Conservation (phyloP, 2,329 filamentous ascomycete species). For the Ophiostoma himal-ulmi region DNA sequence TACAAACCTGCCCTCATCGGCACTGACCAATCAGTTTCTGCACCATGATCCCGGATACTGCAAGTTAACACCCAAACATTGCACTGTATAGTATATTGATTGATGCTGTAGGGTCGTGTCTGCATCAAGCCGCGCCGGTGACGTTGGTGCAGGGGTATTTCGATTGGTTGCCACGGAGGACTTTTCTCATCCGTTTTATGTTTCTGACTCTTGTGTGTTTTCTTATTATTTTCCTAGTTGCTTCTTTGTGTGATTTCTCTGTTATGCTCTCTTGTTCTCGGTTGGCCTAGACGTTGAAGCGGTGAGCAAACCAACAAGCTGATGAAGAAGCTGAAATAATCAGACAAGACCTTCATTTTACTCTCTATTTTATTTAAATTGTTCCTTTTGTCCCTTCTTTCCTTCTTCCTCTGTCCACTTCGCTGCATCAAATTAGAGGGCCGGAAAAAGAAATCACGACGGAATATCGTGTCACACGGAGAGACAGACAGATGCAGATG, state of each 20-base stretch:
- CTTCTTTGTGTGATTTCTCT: not conserved
- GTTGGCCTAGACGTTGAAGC: not conserved
- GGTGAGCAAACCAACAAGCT: not conserved
- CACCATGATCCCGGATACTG: conserved; percentile 5
- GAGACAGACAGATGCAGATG: conserved; percentile 3
- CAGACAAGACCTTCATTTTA: not conserved
- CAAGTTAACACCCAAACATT: conserved; percentile 8
- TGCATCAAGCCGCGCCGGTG: conserved; percentile 3
- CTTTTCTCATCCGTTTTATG: not conserved
- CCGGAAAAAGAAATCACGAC: not conserved
- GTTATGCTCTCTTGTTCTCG: not conserved
- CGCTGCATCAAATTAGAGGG: conserved; percentile 4
- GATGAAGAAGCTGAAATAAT: not conserved
- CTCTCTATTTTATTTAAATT: not conserved
- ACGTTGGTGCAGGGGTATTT: conserved; percentile 1
- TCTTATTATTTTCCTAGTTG: not conserved
- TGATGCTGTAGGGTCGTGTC: conserved; percentile 1
- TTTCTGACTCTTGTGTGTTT: not conserved
- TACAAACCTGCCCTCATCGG: not conserved
- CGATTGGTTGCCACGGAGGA: not conserved
- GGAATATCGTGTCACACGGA: not conserved
- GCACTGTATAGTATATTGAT: not conserved
- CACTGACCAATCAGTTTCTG: conserved; percentile 2
- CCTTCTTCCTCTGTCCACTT: not conserved
- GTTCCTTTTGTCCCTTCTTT: not conserved